A percentile compares a stretch with the other conserved stretches of the same genome.
These are phyloP conservation scores for Geranium brycei DNA, from an alignment of 345 rosid genomes.

Conservation along the genomic window DNA sequence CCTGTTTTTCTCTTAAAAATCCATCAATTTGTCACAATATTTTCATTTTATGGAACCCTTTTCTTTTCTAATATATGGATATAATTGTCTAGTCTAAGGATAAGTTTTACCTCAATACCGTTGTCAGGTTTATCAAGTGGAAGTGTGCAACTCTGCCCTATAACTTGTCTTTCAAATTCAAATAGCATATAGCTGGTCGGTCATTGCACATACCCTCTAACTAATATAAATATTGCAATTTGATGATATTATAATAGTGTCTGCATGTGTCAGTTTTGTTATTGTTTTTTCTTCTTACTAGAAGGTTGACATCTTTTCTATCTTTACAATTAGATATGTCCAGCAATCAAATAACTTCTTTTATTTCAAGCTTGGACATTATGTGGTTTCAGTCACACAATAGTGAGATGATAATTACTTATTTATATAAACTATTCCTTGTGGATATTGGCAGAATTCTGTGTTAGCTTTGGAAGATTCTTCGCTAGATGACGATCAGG, in stretches of 20 bases:
- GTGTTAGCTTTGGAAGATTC: constrained; percentile 77
- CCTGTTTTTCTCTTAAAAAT: too few species aligned
- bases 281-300: neutral
- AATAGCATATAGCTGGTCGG: neutral
- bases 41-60: too few species aligned
- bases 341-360: neutral
- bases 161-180: neutral
- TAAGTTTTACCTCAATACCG: neutral
- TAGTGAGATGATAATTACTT: too few species aligned
- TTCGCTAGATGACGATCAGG: constrained; percentile 72
- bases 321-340: neutral
- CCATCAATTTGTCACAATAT: too few species aligned
- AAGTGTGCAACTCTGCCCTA: neutral
- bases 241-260: neutral
- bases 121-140: neutral
- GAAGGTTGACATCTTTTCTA: neutral
- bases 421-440: neutral
- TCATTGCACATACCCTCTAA: neutral
- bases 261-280: neutral
- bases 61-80: too few species aligned
- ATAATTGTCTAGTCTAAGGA: too few species aligned
- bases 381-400: neutral
- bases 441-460: constrained; percentile 39
- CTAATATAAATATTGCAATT: neutral
- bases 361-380: neutral